Percentiles rank a stretch among this genome's conserved stretches.
Conservation (phyloP, 1,139 yeast genomes). For the Diutina neorugosa region DNA sequence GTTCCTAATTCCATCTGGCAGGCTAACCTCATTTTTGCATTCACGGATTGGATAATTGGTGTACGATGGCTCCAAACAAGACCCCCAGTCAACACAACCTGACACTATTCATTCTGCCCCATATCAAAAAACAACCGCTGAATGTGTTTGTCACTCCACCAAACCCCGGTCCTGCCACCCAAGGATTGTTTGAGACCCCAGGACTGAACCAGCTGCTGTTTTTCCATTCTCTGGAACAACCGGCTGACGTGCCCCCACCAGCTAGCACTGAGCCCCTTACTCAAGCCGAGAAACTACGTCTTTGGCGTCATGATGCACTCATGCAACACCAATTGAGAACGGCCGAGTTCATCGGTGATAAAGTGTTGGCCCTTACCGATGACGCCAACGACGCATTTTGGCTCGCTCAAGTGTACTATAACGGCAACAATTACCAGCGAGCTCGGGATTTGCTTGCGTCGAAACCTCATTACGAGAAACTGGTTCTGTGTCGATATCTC, state of each 20-base stretch:
- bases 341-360: constrained; percentile 89
- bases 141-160: constrained; percentile 47
- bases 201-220: constrained; percentile 31
- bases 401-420: constrained; percentile 83
- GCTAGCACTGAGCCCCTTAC: constrained; percentile 37
- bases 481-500: constrained; percentile 69
- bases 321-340: constrained; percentile 88
- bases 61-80: constrained; percentile 5
- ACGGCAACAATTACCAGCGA: constrained; percentile 63
- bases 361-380: constrained; percentile 63
- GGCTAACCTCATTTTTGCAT: background rate
- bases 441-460: constrained; percentile 55
- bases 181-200: constrained; percentile 29
- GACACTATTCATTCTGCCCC: constrained; percentile 51
- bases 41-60: background rate
- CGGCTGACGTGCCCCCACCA: constrained; percentile 9
- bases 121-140: constrained; percentile 33
- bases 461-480: constrained; percentile 27
- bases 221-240: constrained; percentile 15
- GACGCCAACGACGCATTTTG: constrained; percentile 95
- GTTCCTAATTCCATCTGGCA: no score
- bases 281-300: constrained; percentile 74
- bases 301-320: constrained; percentile 91
- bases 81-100: constrained; percentile 42
- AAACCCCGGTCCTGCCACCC: constrained; percentile 21